phyloP scores from a whole-genome alignment of 139 green algal species.

The Chlorokybus atmophyticus region DNA sequence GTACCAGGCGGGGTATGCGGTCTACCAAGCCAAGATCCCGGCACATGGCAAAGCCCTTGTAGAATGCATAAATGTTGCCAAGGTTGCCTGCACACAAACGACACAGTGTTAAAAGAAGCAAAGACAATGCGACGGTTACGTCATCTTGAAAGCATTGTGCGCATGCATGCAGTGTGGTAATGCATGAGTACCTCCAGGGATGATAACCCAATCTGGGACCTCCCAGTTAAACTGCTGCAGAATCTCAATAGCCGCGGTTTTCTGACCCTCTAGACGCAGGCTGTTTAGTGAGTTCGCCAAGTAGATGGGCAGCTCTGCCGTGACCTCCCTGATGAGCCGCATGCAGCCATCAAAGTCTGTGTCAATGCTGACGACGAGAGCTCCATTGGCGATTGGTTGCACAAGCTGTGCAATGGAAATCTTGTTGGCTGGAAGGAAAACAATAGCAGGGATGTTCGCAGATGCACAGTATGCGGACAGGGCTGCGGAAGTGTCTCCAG shows the following conservation, averaged over 20 bases:
- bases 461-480: slow-evolving; percentile 95
- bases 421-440: slow-evolving; percentile 98
- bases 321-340: slow-evolving; percentile 86
- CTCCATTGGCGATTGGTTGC: slow-evolving; percentile 97
- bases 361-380: slow-evolving; percentile 94
- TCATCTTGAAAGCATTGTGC: too few species aligned
- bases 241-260: slow-evolving; percentile 99
- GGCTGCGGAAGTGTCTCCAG: slow-evolving; percentile 92
- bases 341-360: slow-evolving; percentile 99
- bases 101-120: neutral
- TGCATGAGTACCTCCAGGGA: slow-evolving; percentile 88
- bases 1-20: slow-evolving; percentile 82
- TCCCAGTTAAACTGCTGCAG: slow-evolving; percentile 99
- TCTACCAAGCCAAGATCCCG: slow-evolving; percentile 85
- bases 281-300: slow-evolving; percentile 98
- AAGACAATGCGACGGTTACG: too few species aligned
- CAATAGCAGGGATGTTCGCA: slow-evolving; percentile 92
- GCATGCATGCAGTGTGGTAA: too few species aligned
- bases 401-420: slow-evolving; percentile 79
- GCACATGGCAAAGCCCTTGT: slow-evolving; percentile 91
- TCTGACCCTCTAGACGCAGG: slow-evolving; percentile 95
- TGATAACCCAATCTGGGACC: slow-evolving; percentile 95
- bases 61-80: slow-evolving; percentile 99
- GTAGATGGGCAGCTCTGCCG: slow-evolving; percentile 91
- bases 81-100: slow-evolving; percentile 89